phyloP scores from a whole-genome alignment of 2,329 filamentous ascomycete genomes.

The Beauveria medogensis region DNA sequence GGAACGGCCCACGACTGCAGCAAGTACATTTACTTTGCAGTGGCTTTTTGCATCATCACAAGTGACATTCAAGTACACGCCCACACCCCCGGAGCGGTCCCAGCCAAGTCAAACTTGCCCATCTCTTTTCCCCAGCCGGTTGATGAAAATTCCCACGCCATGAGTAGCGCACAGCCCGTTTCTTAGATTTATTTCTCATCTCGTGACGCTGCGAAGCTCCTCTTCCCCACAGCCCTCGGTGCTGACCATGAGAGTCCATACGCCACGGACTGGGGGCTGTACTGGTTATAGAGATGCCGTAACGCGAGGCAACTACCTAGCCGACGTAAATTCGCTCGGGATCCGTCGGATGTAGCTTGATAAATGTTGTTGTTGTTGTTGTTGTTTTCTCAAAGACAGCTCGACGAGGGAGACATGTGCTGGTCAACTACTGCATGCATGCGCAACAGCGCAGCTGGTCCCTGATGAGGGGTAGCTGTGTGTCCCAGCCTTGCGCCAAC shows the following conservation, averaged over 20 bases:
- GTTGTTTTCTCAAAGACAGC: no score
- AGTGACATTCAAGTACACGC: not conserved
- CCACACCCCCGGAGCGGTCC: not conserved
- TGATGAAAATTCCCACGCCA: not conserved
- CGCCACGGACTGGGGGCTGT: not conserved
- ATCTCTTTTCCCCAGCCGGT: constrained; percentile 1
- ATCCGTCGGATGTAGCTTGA: not conserved
- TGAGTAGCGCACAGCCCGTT: not conserved
- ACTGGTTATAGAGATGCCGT: no score
- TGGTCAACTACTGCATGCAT: not conserved
- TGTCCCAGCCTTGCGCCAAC: constrained; percentile 1
- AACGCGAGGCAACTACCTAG: no score
- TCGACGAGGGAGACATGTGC: not conserved
- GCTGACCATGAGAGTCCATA: not conserved
- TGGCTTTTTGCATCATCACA: not conserved
- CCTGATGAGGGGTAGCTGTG: not conserved
- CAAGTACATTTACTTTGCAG: not conserved
- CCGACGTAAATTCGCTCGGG: no score
- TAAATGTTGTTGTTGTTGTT: no score
- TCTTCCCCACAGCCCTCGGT: not conserved
- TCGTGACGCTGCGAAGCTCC: not conserved
- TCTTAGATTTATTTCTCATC: constrained; percentile 1
- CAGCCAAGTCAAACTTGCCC: not conserved
- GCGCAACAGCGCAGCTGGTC: not conserved
- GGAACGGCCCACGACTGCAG: not conserved